These are phyloP conservation scores for Pneumocystis oryctolagi DNA, from an alignment of 1,139 yeast genomes.

Conservation along the genomic window DNA sequence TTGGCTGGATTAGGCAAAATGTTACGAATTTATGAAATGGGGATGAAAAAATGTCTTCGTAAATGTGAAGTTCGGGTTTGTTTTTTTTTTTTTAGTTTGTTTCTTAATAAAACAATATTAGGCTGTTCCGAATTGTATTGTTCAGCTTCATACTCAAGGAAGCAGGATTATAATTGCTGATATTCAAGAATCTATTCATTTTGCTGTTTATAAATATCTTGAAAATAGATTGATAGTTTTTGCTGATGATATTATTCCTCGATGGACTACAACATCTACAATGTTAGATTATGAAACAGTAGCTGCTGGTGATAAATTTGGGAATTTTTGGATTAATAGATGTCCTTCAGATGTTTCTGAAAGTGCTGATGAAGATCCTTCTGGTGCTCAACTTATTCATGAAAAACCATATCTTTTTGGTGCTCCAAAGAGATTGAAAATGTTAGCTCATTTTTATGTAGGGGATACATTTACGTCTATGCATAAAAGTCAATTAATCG, in stretches of 20 bases:
- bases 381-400: slow-evolving; percentile 25
- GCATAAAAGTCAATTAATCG: slow-evolving; percentile 35
- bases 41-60: slow-evolving; percentile 61
- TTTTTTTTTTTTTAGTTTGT: not conserved
- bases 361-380: slow-evolving; percentile 38
- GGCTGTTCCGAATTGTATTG: slow-evolving; percentile 31
- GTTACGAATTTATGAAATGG: slow-evolving; percentile 55
- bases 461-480: slow-evolving; percentile 61
- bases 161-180: slow-evolving; percentile 57
- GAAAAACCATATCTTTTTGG: slow-evolving; percentile 35
- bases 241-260: slow-evolving; percentile 52
- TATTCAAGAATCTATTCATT: slow-evolving; percentile 44
- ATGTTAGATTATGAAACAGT: slow-evolving; percentile 62
- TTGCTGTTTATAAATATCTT: slow-evolving; percentile 37
- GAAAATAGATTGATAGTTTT: slow-evolving; percentile 45
- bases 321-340: slow-evolving; percentile 58
- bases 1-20: slow-evolving; percentile 43
- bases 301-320: slow-evolving; percentile 80
- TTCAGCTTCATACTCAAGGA: slow-evolving; percentile 40
- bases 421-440: slow-evolving; percentile 38
- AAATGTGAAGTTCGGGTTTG: slow-evolving; percentile 34
- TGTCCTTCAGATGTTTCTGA: slow-evolving; percentile 35
- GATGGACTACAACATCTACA: slow-evolving; percentile 49
- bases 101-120: not conserved
- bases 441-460: slow-evolving; percentile 46